Conservation (phyloP, 2,329 filamentous ascomycete species). For the Triangularia verruculosa region DNA sequence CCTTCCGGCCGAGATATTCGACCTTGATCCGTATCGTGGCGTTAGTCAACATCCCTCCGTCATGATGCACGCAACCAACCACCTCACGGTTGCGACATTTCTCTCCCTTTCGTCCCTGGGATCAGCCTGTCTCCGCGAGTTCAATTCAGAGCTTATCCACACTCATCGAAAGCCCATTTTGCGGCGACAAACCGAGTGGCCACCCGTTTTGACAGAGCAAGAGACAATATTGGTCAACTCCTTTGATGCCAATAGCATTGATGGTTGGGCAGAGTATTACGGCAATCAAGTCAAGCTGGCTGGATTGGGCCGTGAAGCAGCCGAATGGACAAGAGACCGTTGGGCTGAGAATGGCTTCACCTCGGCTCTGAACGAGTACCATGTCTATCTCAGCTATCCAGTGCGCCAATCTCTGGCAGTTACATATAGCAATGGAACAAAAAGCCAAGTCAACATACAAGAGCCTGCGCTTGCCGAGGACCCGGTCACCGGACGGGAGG, state of each 20-base stretch:
- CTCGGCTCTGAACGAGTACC: slow-evolving; percentile 50
- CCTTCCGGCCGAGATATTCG: too few species aligned
- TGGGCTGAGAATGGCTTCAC: slow-evolving; percentile 38
- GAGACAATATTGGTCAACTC: slow-evolving; percentile 37
- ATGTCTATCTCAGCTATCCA: slow-evolving; percentile 91
- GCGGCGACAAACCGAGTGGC: slow-evolving; percentile 23
- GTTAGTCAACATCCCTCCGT: background rate
- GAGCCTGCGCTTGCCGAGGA: slow-evolving; percentile 70
- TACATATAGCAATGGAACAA: slow-evolving; percentile 59
- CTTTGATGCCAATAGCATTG: slow-evolving; percentile 38
- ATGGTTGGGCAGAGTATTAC: slow-evolving; percentile 40
- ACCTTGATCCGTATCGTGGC: background rate
- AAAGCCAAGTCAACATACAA: slow-evolving; percentile 66
- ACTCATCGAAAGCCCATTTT: background rate
- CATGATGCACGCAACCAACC: background rate
- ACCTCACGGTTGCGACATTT: background rate
- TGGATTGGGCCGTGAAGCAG: slow-evolving; percentile 37
- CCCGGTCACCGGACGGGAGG: slow-evolving; percentile 55
- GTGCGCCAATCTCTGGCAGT: slow-evolving; percentile 72
- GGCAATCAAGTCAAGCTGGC: slow-evolving; percentile 39
- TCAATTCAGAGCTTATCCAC: background rate
- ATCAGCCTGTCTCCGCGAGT: background rate
- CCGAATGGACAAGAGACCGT: slow-evolving; percentile 39
- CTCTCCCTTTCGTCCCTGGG: background rate
- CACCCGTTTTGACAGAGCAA: slow-evolving; percentile 33